Conservation (phyloP, 2,329 filamentous ascomycete genomes). For the Colletotrichum eremochloae region DNA sequence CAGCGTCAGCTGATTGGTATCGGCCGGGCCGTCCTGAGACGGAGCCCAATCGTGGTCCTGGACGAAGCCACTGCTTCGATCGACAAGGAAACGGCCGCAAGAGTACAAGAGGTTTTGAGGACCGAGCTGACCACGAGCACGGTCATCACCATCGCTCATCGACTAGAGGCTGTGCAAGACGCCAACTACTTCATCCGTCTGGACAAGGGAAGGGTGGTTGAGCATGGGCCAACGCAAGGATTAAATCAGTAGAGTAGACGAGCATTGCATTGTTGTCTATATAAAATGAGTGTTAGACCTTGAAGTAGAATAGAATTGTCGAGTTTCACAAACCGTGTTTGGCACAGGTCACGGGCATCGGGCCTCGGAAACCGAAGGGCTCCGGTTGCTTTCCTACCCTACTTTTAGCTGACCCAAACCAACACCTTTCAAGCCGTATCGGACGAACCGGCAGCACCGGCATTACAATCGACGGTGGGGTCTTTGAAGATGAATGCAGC, state of each 20-base stretch:
- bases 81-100: conserved; percentile 69
- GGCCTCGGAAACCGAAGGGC: not conserved
- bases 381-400: not conserved
- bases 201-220: conserved; percentile 64
- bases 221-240: conserved; percentile 58
- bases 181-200: conserved; percentile 68
- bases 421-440: not conserved
- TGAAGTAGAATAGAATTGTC: not conserved
- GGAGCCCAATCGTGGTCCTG: conserved; percentile 72
- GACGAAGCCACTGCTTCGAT: conserved; percentile 76
- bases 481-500: not conserved
- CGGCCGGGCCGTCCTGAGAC: conserved; percentile 69
- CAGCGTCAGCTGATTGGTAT: conserved; percentile 74
- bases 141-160: conserved; percentile 76
- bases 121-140: conserved; percentile 68
- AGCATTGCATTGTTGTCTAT: not conserved
- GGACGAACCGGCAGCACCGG: not conserved
- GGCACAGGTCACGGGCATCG: not conserved
- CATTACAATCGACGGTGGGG: not conserved
- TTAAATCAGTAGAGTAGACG: conserved; percentile 10
- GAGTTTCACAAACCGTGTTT: not conserved
- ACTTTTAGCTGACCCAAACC: not conserved
- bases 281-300: not conserved
- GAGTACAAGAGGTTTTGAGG: conserved; percentile 69
- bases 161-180: conserved; percentile 72